Base-by-base conservation (phyloP, 345 rosid genomes). In the Stellera chamaejasme region DNA sequence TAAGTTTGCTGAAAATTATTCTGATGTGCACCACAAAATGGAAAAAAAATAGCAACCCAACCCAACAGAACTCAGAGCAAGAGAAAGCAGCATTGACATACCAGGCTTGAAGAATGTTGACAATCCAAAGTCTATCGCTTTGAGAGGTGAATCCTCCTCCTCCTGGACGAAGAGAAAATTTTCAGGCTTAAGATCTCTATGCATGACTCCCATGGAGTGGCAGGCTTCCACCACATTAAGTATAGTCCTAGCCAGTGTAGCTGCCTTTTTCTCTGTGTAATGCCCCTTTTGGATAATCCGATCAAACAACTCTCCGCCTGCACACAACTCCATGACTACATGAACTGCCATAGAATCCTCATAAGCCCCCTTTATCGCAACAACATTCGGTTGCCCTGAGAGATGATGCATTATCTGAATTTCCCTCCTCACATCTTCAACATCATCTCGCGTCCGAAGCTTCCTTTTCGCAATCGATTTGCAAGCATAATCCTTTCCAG, bases 271-370 rank as follows among this genome's bases (percentile, higher is more conserved):
- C 66, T 88, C 94, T 3, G 80, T 63, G 62, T 88, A 88, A 81
- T 83, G 90, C 6, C 96, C 96, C 60, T 86, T 72, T 58, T 76
- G 69, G n/a, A 84, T 67, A 45, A 92, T 92, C 67, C 96, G 75
- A 59, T 92, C 96, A 11, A 92, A 92, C 0, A 92, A 85, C 82
- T 92, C 98, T 16, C 98, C 96, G 15, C 98, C 98, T 54, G 72
- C 65, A 48, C 98, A 88, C 59, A 85, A 61, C 70, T 92, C 98
- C 98, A 92, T 92, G 59, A 88, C 95, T 66, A 88, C 84, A 53
- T 91, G 92, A 66, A 88, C 90, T 0, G 95, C 96, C 61, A 76
- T 87, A 0, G 86, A 56, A 64, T 91, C 98, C 67, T 91, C 96
- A 60, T 83, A 88, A 52, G 96, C 96, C 54, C 82, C 92, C 69